phyloP scores from a whole-genome alignment of 805 yeast genomes.

The Candida silvatica region DNA sequence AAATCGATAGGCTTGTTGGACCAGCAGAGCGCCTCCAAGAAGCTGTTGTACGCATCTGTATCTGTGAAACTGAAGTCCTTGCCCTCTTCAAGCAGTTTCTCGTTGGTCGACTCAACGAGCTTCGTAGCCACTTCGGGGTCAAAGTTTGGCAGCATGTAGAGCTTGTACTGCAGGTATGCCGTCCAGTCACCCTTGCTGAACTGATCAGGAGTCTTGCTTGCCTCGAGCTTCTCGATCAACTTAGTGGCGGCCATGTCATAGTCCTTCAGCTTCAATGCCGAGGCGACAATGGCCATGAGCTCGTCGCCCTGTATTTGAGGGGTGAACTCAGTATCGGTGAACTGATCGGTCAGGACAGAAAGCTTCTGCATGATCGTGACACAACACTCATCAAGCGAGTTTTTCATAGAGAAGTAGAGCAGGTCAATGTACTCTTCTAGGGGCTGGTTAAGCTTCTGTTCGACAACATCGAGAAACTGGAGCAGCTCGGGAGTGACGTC shows the following conservation, averaged over 20 bases:
- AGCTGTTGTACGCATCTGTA: conserved; percentile 16
- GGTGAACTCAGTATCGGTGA: conserved; percentile 12
- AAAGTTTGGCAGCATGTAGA: conserved; percentile 4
- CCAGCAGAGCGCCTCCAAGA: conserved; percentile 20
- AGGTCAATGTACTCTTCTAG: conserved; percentile 20
- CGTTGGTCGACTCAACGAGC: conserved; percentile 2
- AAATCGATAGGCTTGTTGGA: conserved; percentile 18
- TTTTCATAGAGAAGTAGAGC: conserved; percentile 22
- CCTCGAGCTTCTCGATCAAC: conserved; percentile 9
- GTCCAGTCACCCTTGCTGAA: conserved; percentile 17
- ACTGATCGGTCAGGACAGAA: conserved; percentile 8
- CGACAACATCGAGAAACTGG: conserved; percentile 12
- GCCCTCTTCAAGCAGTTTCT: conserved; percentile 4
- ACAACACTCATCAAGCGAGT: conserved; percentile 18
- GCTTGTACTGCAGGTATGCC: conserved; percentile 16
- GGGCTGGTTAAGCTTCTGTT: conserved; percentile 11
- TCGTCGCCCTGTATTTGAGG: conserved; percentile 18
- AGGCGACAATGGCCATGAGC: conserved; percentile 16
- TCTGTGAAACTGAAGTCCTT: conserved; percentile 15
- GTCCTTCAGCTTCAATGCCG: conserved; percentile 16
- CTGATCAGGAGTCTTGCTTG: conserved; percentile 2
- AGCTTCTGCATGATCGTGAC: conserved; percentile 12
- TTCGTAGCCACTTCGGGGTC: conserved; percentile 17
- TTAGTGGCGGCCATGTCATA: conserved; percentile 9
- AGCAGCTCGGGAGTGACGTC: conserved; percentile 15